phyloP scores from a whole-genome alignment of 805 yeast species.

The Myxozyma vanderwaltii region DNA sequence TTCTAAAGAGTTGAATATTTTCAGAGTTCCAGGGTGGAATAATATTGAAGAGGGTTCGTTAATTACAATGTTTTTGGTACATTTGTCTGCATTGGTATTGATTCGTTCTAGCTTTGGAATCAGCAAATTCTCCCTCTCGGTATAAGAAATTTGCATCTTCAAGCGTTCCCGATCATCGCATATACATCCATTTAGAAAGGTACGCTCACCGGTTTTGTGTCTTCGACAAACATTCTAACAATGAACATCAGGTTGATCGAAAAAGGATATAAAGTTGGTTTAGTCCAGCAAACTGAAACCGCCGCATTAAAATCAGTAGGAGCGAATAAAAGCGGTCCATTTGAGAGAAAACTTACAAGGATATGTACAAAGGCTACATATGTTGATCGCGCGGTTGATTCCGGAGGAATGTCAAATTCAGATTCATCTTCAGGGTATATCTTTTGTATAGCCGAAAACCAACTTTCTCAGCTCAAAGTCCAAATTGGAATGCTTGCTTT shows the following conservation, averaged over 20 bases:
- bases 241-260: slow-evolving; percentile 50
- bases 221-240: neutral
- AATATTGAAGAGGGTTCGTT: slow-evolving; percentile 49
- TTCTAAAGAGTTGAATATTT: slow-evolving; percentile 63
- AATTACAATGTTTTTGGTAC: too few species aligned
- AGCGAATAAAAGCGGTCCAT: slow-evolving; percentile 57
- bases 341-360: slow-evolving; percentile 66
- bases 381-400: slow-evolving; percentile 57
- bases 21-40: slow-evolving; percentile 70
- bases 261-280: slow-evolving; percentile 78
- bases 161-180: slow-evolving; percentile 75
- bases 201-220: neutral
- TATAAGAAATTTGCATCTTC: slow-evolving; percentile 75
- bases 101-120: neutral
- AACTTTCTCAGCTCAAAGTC: slow-evolving; percentile 15
- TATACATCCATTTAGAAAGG: slow-evolving; percentile 75
- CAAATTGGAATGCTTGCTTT: slow-evolving; percentile 58
- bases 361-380: slow-evolving; percentile 84
- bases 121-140: slow-evolving; percentile 44
- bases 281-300: slow-evolving; percentile 82
- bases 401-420: slow-evolving; percentile 24
- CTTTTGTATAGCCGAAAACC: slow-evolving; percentile 26
- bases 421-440: slow-evolving; percentile 22
- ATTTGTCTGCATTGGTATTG: too few species aligned
- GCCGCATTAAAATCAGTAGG: slow-evolving; percentile 66